These are phyloP conservation scores for barley (Hordeum vulgare) DNA, from an alignment of 176 grass and related monocot genomes.

Conservation along the genomic window DNA sequence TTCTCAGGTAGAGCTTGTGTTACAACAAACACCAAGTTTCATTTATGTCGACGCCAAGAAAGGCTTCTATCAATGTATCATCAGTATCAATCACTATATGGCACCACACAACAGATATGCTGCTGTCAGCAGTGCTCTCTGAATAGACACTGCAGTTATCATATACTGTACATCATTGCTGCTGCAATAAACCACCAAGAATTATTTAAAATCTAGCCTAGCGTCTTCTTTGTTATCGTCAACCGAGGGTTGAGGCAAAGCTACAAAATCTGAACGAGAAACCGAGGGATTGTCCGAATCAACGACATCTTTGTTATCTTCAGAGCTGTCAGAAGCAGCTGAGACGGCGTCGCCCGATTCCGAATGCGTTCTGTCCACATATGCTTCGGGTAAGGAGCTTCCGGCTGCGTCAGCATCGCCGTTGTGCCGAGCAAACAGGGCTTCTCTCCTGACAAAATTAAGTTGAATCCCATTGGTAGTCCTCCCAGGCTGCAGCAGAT, in stretches of 20 bases:
- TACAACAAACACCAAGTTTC: background rate
- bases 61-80: background rate
- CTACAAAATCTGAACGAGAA: conserved; percentile 5
- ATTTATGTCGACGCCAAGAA: background rate
- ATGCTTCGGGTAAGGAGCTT: conserved; percentile 22
- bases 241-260: background rate
- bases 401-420: background rate
- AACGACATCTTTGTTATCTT: conserved; percentile 27
- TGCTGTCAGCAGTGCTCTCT: background rate
- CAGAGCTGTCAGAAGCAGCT: conserved; percentile 37
- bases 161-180: background rate
- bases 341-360: conserved; percentile 38
- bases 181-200: background rate
- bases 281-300: background rate
- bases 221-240: conserved; percentile 14
- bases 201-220: conserved; percentile 5
- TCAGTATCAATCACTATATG: background rate
- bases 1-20: background rate
- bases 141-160: background rate
- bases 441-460: conserved; percentile 66
- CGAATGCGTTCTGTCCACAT: conserved; percentile 27
- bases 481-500: conserved; percentile 69
- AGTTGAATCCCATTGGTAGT: conserved; percentile 56
- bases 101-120: conserved; percentile 8
- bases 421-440: conserved; percentile 19